A percentile compares a stretch with the other conserved stretches of the same genome.
Conservation (phyloP, 345 rosid genomes). For the Isatis tinctoria region DNA sequence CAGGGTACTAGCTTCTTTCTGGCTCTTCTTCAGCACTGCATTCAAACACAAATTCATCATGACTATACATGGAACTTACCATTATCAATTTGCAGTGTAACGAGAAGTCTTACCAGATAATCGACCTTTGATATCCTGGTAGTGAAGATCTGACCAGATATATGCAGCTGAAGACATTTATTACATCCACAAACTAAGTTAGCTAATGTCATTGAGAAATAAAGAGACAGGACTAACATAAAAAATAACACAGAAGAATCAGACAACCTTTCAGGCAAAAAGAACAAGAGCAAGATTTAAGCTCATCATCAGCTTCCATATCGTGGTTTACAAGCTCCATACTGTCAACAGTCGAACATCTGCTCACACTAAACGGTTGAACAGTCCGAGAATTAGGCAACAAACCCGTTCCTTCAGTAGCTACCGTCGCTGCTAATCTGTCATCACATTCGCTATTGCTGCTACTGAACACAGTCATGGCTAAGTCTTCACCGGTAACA, state of each 20-base stretch:
- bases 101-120: constrained; percentile 48
- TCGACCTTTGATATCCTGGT: constrained; percentile 87
- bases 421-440: constrained; percentile 44
- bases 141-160: constrained; percentile 95
- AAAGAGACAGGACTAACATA: neutral
- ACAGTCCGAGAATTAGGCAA: constrained; percentile 44
- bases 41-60: neutral
- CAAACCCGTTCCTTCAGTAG: neutral
- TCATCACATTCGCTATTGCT: constrained; percentile 34
- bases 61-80: neutral
- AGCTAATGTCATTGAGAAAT: neutral
- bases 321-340: constrained; percentile 35
- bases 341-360: constrained; percentile 41
- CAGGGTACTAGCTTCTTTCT: constrained; percentile 72
- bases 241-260: neutral
- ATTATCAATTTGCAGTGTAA: neutral
- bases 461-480: constrained; percentile 21
- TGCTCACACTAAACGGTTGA: constrained; percentile 45
- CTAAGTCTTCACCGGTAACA: constrained; percentile 17
- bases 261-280: constrained; percentile 78
- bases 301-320: constrained; percentile 39
- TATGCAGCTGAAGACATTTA: constrained; percentile 61
- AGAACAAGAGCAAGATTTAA: constrained; percentile 74
- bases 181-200: constrained; percentile 23
- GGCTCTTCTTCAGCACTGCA: constrained; percentile 79